Evolutionary conservation across 208 protist genomes (phyloP), one percentile per base, ranked within the genome.

Genomic region (Tetramitus jugosus): DNA sequence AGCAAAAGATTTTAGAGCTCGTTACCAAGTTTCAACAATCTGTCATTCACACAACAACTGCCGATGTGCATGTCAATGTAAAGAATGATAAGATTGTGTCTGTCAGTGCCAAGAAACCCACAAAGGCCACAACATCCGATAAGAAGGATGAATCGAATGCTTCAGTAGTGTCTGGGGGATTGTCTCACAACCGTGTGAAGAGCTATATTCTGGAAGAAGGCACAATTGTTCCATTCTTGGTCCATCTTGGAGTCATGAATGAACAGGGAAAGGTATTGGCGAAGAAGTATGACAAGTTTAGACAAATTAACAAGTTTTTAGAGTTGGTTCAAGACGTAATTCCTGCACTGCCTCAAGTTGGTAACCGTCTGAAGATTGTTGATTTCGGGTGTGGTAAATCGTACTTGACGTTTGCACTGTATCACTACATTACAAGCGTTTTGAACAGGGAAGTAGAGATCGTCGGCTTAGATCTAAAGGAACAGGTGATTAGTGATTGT

Each of bases 321-420:
- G 35, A 68, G 7, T 43, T 43, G 0, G n/a, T 68, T 33, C 35
- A 65, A 1, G 62, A 68, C 0, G 33, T 2, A 8, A 68, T 43
- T 43, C 3, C 10, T 39, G 7, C 40, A 7, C 23, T 65, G 13
- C 3, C 35, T 8, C 60, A 65, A 10, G 17, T 40, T 23, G 31
- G 23, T 10, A 60, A 60, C 3, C 39, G 6, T 29, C 29, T 68
- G 1, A 39, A 33, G 26, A 43, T 68, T 68, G 7, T 68, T 68
- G 62, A 68, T 43, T 68, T 40, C 42, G 62, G 62, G 29, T 68
- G 62, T 68, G 62, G 62, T 43, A 68, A 43, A 29, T 43, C 35
- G 17, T 68, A 68, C 29, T 33, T 68, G 3, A 68, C 35, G 4
- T 68, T 68, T 40, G 4, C 37, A n/a, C 3, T 68, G 39, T 14